Percentiles rank a stretch among this genome's conserved stretches.
phyloP scores from a whole-genome alignment of 257 asterid species.

The Leptodermis oblonga region DNA sequence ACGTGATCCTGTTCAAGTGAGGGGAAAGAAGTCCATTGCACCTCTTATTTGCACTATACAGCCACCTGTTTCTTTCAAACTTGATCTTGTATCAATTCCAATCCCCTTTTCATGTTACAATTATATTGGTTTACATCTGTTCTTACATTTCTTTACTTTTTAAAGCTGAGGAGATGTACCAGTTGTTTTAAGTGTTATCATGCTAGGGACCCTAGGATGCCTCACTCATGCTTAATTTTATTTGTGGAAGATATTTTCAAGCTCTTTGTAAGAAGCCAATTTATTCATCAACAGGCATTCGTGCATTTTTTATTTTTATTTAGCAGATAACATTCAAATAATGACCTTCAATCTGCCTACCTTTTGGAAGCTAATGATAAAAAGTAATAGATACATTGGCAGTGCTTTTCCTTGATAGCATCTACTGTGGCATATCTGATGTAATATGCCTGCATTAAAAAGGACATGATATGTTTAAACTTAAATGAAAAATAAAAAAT shows the following conservation, averaged over 20 bases:
- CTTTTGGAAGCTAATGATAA: not conserved
- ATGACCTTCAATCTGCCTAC: not conserved
- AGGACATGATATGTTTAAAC: not conserved
- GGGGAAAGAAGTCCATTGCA: not conserved
- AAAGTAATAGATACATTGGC: not conserved
- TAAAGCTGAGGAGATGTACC: not conserved
- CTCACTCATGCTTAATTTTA: not conserved
- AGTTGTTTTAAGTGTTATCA: not conserved
- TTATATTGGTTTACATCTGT: not conserved
- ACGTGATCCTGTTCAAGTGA: conserved; percentile 2
- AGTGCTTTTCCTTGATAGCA: not conserved
- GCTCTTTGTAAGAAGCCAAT: no score
- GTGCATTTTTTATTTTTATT: not conserved
- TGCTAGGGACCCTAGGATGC: not conserved
- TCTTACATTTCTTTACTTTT: not conserved
- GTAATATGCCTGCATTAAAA: conserved; percentile 2
- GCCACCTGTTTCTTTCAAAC: not conserved
- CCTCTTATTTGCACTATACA: not conserved
- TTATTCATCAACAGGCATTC: no score
- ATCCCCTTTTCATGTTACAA: not conserved
- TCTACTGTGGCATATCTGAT: not conserved
- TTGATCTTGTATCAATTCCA: not conserved
- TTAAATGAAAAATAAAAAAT: not conserved
- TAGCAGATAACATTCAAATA: not conserved
- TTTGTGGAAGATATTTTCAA: not conserved